Conservation (phyloP, 345 rosid species). For the Jatropha curcas region DNA sequence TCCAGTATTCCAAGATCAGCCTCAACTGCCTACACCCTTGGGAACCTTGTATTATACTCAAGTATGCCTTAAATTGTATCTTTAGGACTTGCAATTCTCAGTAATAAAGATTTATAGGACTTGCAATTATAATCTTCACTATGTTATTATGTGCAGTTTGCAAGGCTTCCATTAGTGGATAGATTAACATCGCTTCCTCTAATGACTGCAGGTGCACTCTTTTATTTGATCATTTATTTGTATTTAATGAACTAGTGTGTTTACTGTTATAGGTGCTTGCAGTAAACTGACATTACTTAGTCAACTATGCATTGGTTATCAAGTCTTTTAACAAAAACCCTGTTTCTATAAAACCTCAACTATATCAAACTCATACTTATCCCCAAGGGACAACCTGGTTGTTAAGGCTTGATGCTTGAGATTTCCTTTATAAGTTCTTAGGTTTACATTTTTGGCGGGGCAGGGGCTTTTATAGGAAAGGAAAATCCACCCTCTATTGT, state of each 20-base stretch:
- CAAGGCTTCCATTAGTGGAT: conserved; percentile 45
- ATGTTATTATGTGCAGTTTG: conserved; percentile 42
- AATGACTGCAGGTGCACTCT: conserved; percentile 54
- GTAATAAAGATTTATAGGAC: background rate
- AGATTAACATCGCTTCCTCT: conserved; percentile 54
- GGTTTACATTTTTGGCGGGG: no score
- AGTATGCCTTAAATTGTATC: conserved; percentile 32
- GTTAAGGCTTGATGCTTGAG: no score
- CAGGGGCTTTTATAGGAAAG: no score
- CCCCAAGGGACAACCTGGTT: no score
- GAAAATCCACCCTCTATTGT: no score
- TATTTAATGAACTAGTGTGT: background rate
- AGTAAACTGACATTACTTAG: background rate
- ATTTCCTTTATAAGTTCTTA: no score
- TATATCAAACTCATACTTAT: background rate
- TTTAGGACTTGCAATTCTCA: background rate
- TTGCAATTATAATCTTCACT: conserved; percentile 7
- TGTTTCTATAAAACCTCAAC: background rate
- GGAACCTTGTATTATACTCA: conserved; percentile 53
- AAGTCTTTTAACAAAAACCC: background rate
- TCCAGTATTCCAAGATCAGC: conserved; percentile 59
- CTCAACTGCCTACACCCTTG: conserved; percentile 59
- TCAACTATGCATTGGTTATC: background rate
- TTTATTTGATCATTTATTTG: conserved; percentile 3
- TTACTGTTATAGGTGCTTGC: no score